These are phyloP conservation scores for Saccharomycopsis crataegensis DNA, from an alignment of 1,139 yeast genomes.

Conservation along the genomic window DNA sequence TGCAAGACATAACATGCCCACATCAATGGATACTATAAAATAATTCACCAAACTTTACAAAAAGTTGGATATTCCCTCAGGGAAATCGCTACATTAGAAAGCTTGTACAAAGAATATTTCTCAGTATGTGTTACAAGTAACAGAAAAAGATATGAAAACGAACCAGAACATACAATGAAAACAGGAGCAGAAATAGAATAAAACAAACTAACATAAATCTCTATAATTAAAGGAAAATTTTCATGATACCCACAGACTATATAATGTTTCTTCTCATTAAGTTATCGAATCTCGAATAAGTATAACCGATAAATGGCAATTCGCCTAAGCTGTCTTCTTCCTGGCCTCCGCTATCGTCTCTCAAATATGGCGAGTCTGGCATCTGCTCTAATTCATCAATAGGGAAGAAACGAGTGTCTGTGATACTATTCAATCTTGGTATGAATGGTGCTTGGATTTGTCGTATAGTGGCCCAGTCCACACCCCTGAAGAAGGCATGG, in stretches of 20 bases:
- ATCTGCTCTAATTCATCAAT: constrained; percentile 78
- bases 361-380: constrained; percentile 53
- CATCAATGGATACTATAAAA: no score
- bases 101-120: not conserved
- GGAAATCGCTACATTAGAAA: not conserved
- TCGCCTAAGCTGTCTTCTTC: constrained; percentile 47
- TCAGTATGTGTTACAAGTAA: not conserved
- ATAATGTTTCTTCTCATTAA: constrained; percentile 61
- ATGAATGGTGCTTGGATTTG: constrained; percentile 79
- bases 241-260: not conserved
- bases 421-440: constrained; percentile 58
- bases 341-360: constrained; percentile 25
- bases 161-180: not conserved
- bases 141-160: not conserved
- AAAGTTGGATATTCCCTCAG: not conserved
- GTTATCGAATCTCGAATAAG: constrained; percentile 73
- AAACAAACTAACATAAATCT: not conserved
- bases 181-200: not conserved
- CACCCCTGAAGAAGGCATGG: constrained; percentile 80
- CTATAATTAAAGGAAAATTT: not conserved
- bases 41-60: no score
- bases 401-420: constrained; percentile 84
- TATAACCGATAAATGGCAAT: constrained; percentile 79
- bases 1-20: no score
- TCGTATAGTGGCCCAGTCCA: constrained; percentile 76